Base-by-base conservation (phyloP, 2,329 filamentous ascomycete genomes). In the Intubia oerlemansii region DNA sequence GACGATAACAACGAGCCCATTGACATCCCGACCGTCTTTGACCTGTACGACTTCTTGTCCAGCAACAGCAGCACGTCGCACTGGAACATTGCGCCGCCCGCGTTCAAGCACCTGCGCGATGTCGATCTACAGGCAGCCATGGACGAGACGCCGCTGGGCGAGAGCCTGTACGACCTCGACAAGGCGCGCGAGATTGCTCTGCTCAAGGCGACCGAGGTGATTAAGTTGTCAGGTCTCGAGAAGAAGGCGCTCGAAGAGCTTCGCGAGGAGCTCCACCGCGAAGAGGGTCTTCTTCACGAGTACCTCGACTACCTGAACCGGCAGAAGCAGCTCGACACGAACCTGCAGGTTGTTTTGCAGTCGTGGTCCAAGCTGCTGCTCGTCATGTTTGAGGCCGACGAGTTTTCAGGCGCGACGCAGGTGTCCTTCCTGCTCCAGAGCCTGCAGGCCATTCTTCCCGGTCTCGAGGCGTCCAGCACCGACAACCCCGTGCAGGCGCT, bases 31-130 rank as follows among this genome's bases (percentile, higher is more conserved):
- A 82, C 77, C 4, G 64, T 95, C 6, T 92, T 95, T 42, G 82
- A 93, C 38, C 61, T 95, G 14, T 88, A 91, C 41, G 88, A 98
- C 50, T 95, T 95, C 42, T 64, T 88, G 34, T 49, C 62, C 3
- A 45, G 57, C 13, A 58, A 59, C 25, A 55, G 48, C 11, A 45
- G 57, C n/a, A 57, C 60, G 23, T 53, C 48, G 5, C 43, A 55
- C n/a, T 67, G 64, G 54, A 48, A 54, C 15, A 46, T 54, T 5
- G 44, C 60, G 3, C 48, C 62, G 3, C 67, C 70, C 3, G 46
- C 56, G 5, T 52, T 77, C 13, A 51, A 56, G 23, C 65, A 65
- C 35, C 73, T 84, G 35, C 53, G 54, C 12, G 69, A 71, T 24
- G 47, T 90, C 15, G 69, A 84, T 38, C 51, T 90, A 27, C 58